These are phyloP conservation scores for Hygrophoropsis aurantiaca DNA, from an alignment of 768 basidiomycete species.

Conservation along the genomic window DNA sequence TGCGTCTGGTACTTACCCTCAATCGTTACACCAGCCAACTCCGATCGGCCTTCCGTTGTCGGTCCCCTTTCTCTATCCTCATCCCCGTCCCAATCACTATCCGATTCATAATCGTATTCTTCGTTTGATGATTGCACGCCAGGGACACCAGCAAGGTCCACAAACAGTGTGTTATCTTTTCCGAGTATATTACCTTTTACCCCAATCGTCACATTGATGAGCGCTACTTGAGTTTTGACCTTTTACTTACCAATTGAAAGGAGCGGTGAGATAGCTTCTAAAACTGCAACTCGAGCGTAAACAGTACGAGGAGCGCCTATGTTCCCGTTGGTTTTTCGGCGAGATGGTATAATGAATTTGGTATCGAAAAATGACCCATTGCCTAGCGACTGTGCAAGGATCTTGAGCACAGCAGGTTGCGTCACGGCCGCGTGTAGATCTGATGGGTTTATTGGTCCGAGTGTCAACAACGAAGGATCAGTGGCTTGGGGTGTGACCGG, in stretches of 20 bases:
- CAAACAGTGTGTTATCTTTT: too few species aligned
- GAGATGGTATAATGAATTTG: constrained; percentile 1
- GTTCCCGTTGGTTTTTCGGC: neutral
- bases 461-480: too few species aligned
- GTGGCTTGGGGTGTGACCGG: too few species aligned
- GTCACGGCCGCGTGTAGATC: too few species aligned
- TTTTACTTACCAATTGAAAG: neutral
- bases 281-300: constrained; percentile 1
- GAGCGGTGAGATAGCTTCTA: neutral
- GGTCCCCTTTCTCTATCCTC: neutral
- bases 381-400: constrained; percentile 5
- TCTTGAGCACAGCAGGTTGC: neutral
- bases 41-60: too few species aligned
- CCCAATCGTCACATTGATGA: too few species aligned
- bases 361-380: constrained; percentile 5
- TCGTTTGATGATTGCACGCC: neutral
- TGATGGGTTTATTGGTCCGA: too few species aligned
- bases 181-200: too few species aligned
- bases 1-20: neutral
- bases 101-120: constrained; percentile 3
- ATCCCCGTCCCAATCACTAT: constrained; percentile 3
- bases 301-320: neutral
- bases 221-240: neutral
- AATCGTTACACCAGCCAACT: too few species aligned
- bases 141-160: too few species aligned